Percentiles rank a stretch among this genome's conserved stretches.
phyloP scores from a whole-genome alignment of 768 basidiomycete species.

The Naganishia onofrii region DNA sequence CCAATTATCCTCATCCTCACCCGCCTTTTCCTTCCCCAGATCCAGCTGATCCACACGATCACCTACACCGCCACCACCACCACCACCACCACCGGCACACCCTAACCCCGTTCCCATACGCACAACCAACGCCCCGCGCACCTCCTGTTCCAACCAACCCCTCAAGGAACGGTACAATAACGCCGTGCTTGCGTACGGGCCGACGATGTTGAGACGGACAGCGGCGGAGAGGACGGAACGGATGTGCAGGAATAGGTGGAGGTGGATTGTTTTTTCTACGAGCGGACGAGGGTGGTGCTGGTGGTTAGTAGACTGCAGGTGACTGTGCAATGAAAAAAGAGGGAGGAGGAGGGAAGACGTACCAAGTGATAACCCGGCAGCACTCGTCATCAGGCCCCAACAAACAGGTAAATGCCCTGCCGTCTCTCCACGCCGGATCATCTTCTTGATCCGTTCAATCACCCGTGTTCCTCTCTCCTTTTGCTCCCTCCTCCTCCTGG shows the following conservation, averaged over 20 bases:
- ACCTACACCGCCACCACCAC: not conserved
- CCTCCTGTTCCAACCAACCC: slow-evolving; percentile 33
- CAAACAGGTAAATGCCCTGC: slow-evolving; percentile 84
- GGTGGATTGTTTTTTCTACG: slow-evolving; percentile 74
- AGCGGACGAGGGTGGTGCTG: slow-evolving; percentile 66
- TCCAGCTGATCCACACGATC: not conserved
- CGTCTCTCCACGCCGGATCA: slow-evolving; percentile 63
- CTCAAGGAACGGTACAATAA: slow-evolving; percentile 70
- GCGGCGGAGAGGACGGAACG: slow-evolving; percentile 85
- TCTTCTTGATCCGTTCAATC: slow-evolving; percentile 68
- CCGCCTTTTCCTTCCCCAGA: not conserved
- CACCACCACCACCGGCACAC: no score
- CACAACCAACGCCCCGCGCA: not conserved
- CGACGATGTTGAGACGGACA: slow-evolving; percentile 83
- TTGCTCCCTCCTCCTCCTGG: not conserved
- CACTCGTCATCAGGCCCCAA: slow-evolving; percentile 81
- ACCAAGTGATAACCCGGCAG: slow-evolving; percentile 73
- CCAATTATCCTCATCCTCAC: slow-evolving; percentile 26
- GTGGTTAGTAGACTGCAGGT: slow-evolving; percentile 38
- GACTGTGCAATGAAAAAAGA: not conserved
- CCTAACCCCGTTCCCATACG: not conserved
- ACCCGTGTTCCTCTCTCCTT: slow-evolving; percentile 49
- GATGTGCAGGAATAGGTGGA: slow-evolving; percentile 90
- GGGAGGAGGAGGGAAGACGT: slow-evolving; percentile 31
- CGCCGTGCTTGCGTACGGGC: slow-evolving; percentile 89